A percentile compares a stretch with the other conserved stretches of the same genome.
These are phyloP conservation scores for Colletotrichum graminicola DNA, from an alignment of 2,329 filamentous ascomycete species.

Conservation along the genomic window DNA sequence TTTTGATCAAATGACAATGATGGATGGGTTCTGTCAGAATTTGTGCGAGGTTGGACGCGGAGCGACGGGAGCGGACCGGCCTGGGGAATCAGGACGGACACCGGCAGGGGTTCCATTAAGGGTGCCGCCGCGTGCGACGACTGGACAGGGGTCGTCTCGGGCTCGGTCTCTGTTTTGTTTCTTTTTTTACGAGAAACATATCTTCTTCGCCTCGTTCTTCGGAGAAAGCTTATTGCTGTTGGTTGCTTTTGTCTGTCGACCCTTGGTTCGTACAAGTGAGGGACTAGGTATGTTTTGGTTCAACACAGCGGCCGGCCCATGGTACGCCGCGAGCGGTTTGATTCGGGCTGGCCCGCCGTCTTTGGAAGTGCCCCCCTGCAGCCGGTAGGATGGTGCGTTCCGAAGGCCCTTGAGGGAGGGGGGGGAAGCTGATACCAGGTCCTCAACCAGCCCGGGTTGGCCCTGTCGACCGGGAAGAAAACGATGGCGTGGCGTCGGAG, in stretches of 20 bases:
- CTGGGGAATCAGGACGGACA: conserved; percentile 34
- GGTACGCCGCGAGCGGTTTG: background rate
- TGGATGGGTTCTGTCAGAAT: conserved; percentile 6
- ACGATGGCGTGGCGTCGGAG: conserved; percentile 13
- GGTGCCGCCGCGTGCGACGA: conserved; percentile 16
- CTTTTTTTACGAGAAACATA: background rate
- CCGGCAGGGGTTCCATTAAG: conserved; percentile 17
- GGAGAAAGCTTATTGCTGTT: conserved; percentile 8
- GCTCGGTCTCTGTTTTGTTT: background rate
- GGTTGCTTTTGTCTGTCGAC: conserved; percentile 1
- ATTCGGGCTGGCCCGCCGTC: conserved; percentile 27
- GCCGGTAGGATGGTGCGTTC: background rate
- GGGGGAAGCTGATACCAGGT: background rate
- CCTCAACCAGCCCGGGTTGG: conserved; percentile 14
- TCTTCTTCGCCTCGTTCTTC: background rate
- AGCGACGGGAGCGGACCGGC: conserved; percentile 35
- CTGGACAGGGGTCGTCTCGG: background rate
- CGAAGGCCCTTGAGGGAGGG: background rate
- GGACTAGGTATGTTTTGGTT: background rate
- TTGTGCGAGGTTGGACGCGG: conserved; percentile 19
- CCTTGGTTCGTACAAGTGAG: conserved; percentile 8
- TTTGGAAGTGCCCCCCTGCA: conserved; percentile 2
- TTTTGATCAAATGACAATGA: conserved; percentile 25
- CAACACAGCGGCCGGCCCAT: conserved; percentile 6
- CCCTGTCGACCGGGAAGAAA: conserved; percentile 30